A percentile compares a stretch with the other conserved stretches of the same genome.
phyloP scores from a whole-genome alignment of 192 early-diverging fungal genomes.

The Backusella parvicylindrica region DNA sequence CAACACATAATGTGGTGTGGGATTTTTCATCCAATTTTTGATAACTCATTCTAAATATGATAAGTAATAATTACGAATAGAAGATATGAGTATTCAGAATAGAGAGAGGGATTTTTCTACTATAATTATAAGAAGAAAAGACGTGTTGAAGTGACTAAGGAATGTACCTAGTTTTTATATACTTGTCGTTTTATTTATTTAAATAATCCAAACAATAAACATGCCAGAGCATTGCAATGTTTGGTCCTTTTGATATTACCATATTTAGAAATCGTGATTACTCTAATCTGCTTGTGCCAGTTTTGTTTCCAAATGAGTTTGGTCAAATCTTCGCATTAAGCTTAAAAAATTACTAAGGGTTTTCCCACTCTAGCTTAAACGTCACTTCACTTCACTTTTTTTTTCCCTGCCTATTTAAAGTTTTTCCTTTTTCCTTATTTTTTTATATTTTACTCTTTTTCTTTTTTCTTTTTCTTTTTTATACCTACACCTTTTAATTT shows the following conservation, averaged over 20 bases:
- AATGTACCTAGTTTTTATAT: not conserved
- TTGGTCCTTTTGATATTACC: conserved; percentile 3
- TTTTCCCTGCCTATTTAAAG: not conserved
- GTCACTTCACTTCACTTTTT: not conserved
- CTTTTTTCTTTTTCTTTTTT: not conserved
- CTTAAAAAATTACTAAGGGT: not conserved
- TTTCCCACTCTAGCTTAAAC: conserved; percentile 10
- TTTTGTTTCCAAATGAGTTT: not conserved
- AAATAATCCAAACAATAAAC: not conserved
- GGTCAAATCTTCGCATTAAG: not conserved
- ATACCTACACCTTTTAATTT: not conserved
- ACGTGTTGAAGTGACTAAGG: not conserved
- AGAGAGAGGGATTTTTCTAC: too few species aligned
- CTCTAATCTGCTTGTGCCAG: not conserved
- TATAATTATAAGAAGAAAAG: not conserved
- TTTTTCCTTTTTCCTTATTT: not conserved
- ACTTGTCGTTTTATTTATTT: not conserved
- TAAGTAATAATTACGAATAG: not conserved
- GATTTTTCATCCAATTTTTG: not conserved
- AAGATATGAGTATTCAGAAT: not conserved
- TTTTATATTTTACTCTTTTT: not conserved
- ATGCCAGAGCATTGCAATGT: not conserved
- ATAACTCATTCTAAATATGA: not conserved
- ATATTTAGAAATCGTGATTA: not conserved
- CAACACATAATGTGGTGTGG: not conserved